phyloP scores from a whole-genome alignment of 2,329 filamentous ascomycete species.

The Ceratocystis diversiconidia region DNA sequence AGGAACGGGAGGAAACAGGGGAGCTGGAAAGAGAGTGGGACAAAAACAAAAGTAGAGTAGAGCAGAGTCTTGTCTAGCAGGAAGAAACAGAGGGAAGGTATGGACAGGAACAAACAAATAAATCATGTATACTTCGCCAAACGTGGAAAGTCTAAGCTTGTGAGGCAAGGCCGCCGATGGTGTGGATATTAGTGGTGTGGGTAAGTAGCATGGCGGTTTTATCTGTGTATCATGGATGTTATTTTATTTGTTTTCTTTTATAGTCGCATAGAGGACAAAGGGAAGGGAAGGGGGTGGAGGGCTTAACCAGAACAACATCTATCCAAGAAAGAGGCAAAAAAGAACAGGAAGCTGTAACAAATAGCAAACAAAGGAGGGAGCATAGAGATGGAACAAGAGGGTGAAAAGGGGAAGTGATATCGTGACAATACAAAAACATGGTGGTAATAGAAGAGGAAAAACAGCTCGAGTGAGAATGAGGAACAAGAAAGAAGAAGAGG shows the following conservation, averaged over 20 bases:
- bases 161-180: neutral
- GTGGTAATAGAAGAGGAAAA: conserved; percentile 6
- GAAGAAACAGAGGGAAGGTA: neutral
- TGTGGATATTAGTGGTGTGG: neutral
- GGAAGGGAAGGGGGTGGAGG: neutral
- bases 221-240: neutral
- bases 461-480: neutral
- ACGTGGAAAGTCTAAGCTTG: neutral
- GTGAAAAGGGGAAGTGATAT: neutral
- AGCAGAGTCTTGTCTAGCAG: neutral
- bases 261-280: neutral
- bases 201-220: neutral
- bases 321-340: neutral
- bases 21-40: neutral
- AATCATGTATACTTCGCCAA: neutral
- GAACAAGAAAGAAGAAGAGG: neutral
- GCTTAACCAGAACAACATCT: neutral
- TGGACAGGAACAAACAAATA: neutral
- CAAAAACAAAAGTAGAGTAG: neutral
- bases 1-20: neutral
- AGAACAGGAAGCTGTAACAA: neutral
- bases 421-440: neutral
- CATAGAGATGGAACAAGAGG: neutral
- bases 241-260: neutral
- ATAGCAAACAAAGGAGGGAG: neutral